phyloP scores from a whole-genome alignment of 306 rosid genomes.

The Pachyrhizus erosus region DNA sequence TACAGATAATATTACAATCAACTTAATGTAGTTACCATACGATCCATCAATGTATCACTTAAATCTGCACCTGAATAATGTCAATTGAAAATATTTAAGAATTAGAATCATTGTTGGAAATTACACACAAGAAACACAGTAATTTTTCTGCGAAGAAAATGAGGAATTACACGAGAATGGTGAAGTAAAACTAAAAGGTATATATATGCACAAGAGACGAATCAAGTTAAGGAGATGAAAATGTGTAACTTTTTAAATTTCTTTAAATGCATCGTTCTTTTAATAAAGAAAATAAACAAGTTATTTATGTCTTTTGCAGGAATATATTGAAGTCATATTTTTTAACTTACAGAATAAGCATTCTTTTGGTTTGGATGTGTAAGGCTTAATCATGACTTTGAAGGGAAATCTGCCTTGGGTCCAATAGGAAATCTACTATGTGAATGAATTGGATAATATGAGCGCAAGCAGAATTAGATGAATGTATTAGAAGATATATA shows the following conservation, averaged over 20 bases:
- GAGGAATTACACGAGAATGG: neutral
- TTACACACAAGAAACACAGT: constrained; percentile 4
- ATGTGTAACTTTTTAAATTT: too few relatives aligned
- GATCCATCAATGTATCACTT: constrained; percentile 97
- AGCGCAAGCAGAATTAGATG: too few relatives aligned
- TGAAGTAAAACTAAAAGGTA: neutral
- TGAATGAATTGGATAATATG: too few relatives aligned
- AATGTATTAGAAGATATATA: too few relatives aligned
- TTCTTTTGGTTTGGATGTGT: neutral
- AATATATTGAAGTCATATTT: constrained; percentile 1
- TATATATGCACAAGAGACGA: too few relatives aligned
- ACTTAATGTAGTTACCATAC: constrained; percentile 69
- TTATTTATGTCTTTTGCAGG: constrained; percentile 10
- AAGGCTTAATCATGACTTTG: constrained; percentile 26
- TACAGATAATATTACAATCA: neutral
- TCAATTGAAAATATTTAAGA: constrained; percentile 13
- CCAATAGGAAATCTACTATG: too few relatives aligned
- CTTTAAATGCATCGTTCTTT: too few relatives aligned
- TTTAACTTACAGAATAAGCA: constrained; percentile 12
- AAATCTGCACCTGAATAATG: constrained; percentile 75
- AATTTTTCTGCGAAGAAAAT: neutral
- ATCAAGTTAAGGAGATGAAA: too few relatives aligned
- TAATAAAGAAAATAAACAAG: too few relatives aligned
- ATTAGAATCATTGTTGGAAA: neutral
- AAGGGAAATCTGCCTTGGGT: constrained; percentile 12